Evolutionary conservation across 768 basidiomycete genomes (phyloP), one percentile per base, ranked within the genome.

Genomic region (Tricholoma terreum): DNA sequence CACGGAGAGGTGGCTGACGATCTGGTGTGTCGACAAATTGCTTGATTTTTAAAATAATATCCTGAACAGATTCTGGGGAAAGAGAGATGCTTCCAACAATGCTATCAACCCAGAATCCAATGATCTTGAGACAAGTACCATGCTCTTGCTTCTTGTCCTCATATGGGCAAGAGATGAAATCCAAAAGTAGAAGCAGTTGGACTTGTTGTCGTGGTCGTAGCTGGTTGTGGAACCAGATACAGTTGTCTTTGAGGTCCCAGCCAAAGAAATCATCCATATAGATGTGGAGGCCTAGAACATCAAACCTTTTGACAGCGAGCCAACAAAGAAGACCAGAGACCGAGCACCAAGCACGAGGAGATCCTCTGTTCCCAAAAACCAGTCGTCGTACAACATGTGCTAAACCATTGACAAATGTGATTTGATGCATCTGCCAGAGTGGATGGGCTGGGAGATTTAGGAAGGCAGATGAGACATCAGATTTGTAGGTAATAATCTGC

Each of bases 221-320:
- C 10, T 30, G 45, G 14, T 61, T 58, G 51, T 67, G 61, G 45
- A 67, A 73, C 8, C 42, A 56, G 24, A 67, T 43, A 7, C 68
- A 59, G 31, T 66, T 63, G 6, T 59, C 58, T 3, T 24, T 27
- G n/a, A n/a, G n/a, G n/a, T n/a, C n/a, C n/a, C n/a, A n/a, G n/a
- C n/a, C n/a, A n/a, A n/a, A 69, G 54, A 63, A 64, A 49, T 68
- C 65, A 55, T 68, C 69, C 56, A 69, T 64, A 40, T 70, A 71
- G 30, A 64, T 65, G 33, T 57, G 55, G 6, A 71, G 46, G 33
- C 60, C 65, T 11, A n/a, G 24, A 19, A 69, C 61, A 14, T 46
- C 35, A 10, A 62, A 27, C 35, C 55, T 59, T 10, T 10, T 5
- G 31, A 33, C 31, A 33, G 31, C 31, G 6, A 33, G 10, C 31